Conservation (phyloP, 768 basidiomycete species). For the Termitomyces sp. region DNA sequence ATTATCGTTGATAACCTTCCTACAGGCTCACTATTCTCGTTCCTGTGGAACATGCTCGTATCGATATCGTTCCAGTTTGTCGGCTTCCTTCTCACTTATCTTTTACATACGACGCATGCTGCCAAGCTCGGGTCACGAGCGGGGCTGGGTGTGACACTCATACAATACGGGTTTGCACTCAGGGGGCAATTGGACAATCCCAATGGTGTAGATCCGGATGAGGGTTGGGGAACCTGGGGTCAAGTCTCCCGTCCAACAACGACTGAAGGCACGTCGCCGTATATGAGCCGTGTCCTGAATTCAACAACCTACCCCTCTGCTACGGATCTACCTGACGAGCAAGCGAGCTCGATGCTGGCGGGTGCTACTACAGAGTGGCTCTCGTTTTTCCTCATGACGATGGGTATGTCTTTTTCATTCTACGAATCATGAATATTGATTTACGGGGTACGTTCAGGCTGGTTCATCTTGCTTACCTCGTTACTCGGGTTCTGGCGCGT, state of each 20-base stretch:
- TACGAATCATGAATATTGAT: background rate
- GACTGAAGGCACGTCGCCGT: constrained; percentile 45
- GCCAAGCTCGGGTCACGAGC: constrained; percentile 92
- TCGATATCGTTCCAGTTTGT: constrained; percentile 98
- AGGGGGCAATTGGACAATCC: constrained; percentile 51
- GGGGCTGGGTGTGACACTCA: constrained; percentile 93
- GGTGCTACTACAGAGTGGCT: constrained; percentile 90
- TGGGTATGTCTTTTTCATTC: constrained; percentile 45
- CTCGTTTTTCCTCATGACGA: constrained; percentile 91
- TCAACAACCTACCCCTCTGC: constrained; percentile 13
- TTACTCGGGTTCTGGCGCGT: constrained; percentile 88
- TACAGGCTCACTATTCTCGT: constrained; percentile 79
- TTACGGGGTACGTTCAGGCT: constrained; percentile 41
- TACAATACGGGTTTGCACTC: constrained; percentile 90
- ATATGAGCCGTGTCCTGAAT: constrained; percentile 28
- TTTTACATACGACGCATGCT: constrained; percentile 91
- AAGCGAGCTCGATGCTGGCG: constrained; percentile 40
- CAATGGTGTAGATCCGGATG: constrained; percentile 31
- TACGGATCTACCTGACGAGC: constrained; percentile 31
- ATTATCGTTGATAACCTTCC: constrained; percentile 90
- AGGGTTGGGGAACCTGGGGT: constrained; percentile 33
- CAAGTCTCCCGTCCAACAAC: constrained; percentile 36
- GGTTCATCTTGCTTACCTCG: constrained; percentile 90
- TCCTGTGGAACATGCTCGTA: constrained; percentile 90
- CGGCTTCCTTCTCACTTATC: constrained; percentile 89